Conservation (phyloP, 495 filamentous ascomycete species). For the Antarctomyces pellizariae region DNA sequence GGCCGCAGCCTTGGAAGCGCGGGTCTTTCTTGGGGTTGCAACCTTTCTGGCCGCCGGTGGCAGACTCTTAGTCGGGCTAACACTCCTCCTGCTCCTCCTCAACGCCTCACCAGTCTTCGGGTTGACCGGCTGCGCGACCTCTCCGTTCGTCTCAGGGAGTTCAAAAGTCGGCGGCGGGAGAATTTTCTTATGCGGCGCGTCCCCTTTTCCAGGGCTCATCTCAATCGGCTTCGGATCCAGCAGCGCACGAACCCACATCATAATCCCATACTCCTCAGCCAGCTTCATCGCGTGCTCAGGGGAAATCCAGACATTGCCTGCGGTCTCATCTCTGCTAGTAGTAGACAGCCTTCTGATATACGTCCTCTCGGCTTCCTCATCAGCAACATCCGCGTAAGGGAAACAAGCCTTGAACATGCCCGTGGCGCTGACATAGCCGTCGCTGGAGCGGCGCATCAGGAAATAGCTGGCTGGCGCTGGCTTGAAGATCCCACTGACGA, state of each 20-base stretch:
- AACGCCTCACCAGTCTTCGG: too few species aligned
- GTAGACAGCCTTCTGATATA: constrained; percentile 58
- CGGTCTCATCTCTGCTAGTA: constrained; percentile 76
- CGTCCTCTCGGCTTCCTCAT: constrained; percentile 70
- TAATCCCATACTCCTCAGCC: constrained; percentile 57
- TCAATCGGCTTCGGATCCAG: constrained; percentile 52
- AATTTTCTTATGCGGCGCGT: constrained; percentile 37
- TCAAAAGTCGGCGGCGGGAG: constrained; percentile 48
- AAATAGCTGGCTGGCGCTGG: constrained; percentile 79
- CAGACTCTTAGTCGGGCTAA: too few species aligned
- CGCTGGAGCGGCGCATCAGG: constrained; percentile 85
- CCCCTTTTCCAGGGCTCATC: constrained; percentile 17
- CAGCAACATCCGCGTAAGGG: constrained; percentile 64
- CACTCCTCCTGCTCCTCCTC: too few species aligned
- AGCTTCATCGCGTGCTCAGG: constrained; percentile 62
- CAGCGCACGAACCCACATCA: constrained; percentile 72
- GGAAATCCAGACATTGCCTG: constrained; percentile 90
- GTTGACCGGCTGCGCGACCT: too few species aligned
- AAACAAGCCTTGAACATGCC: constrained; percentile 99
- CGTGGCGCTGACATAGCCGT: constrained; percentile 85
- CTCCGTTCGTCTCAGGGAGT: too few species aligned
- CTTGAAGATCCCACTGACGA: constrained; percentile 81
- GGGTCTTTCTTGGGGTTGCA: constrained; percentile 50
- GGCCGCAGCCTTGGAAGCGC: constrained; percentile 32
- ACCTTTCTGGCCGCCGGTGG: too few species aligned